Conservation (phyloP, 495 filamentous ascomycete genomes). For the Aspergillus panamensis region DNA sequence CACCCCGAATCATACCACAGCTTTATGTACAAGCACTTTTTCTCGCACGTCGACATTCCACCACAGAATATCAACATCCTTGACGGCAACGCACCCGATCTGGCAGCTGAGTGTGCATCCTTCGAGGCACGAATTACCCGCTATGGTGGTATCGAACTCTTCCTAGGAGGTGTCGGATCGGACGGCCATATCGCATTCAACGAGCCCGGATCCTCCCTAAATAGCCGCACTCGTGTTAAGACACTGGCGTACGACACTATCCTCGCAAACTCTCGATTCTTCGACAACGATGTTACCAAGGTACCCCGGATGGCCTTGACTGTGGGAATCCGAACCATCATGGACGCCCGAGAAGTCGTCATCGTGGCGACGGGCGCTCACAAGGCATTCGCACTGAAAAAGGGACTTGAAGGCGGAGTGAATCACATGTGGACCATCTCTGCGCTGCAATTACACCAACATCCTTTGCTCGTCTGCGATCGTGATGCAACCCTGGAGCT, state of each 20-base stretch:
- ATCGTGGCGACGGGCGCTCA: conserved; percentile 76
- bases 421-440: conserved; percentile 91
- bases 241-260: conserved; percentile 86
- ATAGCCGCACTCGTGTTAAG: conserved; percentile 77
- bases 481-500: conserved; percentile 82
- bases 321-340: conserved; percentile 81
- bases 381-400: conserved; percentile 77
- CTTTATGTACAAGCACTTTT: conserved; percentile 91
- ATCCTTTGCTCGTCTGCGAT: conserved; percentile 78
- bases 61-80: conserved; percentile 81
- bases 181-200: conserved; percentile 91
- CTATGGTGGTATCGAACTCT: conserved; percentile 77
- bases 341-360: conserved; percentile 79
- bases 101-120: conserved; percentile 69
- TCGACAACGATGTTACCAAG: conserved; percentile 64
- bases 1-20: conserved; percentile 83
- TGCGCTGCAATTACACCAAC: conserved; percentile 72
- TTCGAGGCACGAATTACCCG: conserved; percentile 77
- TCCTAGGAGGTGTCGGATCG: conserved; percentile 78
- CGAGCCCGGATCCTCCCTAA: conserved; percentile 78
- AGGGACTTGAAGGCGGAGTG: conserved; percentile 75
- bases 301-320: conserved; percentile 83
- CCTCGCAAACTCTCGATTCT: conserved; percentile 80
- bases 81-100: conserved; percentile 74
- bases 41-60: conserved; percentile 78